Conservation (phyloP, 2,329 filamentous ascomycete genomes). For the Stagonosporopsis rhizophila region DNA sequence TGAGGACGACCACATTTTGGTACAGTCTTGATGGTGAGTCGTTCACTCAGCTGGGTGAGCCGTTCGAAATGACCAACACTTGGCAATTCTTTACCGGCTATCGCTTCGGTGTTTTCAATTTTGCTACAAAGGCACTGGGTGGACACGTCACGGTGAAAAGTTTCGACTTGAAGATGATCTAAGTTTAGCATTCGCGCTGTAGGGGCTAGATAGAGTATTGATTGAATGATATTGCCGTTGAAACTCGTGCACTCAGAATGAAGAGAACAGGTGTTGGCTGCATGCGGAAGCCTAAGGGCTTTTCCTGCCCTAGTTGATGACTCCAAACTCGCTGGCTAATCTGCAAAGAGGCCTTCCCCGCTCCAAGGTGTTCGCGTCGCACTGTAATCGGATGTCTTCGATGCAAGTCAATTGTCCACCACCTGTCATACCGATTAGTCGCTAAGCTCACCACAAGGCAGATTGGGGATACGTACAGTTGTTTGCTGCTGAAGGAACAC, state of each 20-base stretch:
- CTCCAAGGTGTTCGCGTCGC: slow-evolving; percentile 34
- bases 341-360: slow-evolving; percentile 32
- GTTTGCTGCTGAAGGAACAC: slow-evolving; percentile 33
- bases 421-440: slow-evolving; percentile 19
- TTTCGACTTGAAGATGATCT: slow-evolving; percentile 20
- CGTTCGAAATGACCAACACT: slow-evolving; percentile 44
- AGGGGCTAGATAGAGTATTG: not conserved
- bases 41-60: slow-evolving; percentile 41
- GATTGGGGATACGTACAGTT: slow-evolving; percentile 27
- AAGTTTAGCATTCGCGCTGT: not conserved
- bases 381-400: slow-evolving; percentile 32
- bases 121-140: slow-evolving; percentile 45
- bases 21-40: slow-evolving; percentile 47
- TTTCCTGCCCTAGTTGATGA: not conserved
- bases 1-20: slow-evolving; percentile 42
- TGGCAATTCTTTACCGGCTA: slow-evolving; percentile 52
- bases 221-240: not conserved
- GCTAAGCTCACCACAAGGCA: not conserved
- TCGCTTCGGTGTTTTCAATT: slow-evolving; percentile 50
- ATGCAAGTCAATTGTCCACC: slow-evolving; percentile 39
- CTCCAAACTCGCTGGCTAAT: slow-evolving; percentile 9
- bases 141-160: slow-evolving; percentile 38
- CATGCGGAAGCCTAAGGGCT: no score
- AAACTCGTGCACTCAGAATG: not conserved
- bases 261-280: no score